Conservation (phyloP, 495 filamentous ascomycete species). For the Neurospora hispaniola region DNA sequence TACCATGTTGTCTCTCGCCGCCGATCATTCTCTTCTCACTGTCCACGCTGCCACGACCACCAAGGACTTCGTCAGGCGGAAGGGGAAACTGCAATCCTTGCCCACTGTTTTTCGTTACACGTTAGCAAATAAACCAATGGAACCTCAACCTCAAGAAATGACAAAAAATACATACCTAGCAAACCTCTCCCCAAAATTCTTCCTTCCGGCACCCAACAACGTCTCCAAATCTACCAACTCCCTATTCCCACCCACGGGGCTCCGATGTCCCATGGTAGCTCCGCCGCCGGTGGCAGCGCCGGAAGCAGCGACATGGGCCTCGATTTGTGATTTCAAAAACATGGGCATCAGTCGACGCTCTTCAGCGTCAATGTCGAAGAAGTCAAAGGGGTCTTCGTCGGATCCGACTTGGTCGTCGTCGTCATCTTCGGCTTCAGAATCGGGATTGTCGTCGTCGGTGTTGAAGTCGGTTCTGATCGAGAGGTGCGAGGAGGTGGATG, state of each 20-base stretch:
- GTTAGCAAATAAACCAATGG: not conserved
- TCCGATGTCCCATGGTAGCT: not conserved
- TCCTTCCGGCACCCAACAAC: not conserved
- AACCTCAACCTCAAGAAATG: not conserved
- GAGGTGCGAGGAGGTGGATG: not conserved
- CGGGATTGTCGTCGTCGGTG: not conserved
- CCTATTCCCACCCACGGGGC: not conserved
- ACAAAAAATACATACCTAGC: not conserved
- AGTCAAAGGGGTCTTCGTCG: not conserved
- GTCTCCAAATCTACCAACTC: not conserved
- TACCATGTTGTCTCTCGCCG: not conserved
- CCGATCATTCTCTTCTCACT: not conserved
- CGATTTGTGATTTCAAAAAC: not conserved
- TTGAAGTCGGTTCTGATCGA: not conserved
- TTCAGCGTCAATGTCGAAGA: constrained; percentile 1
- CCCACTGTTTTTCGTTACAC: not conserved
- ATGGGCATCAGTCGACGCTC: constrained; percentile 16
- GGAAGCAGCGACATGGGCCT: not conserved
- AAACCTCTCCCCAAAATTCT: not conserved
- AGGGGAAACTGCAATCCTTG: not conserved
- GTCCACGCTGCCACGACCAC: not conserved
- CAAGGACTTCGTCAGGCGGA: not conserved
- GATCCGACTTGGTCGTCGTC: not conserved
- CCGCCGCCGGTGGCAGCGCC: not conserved
- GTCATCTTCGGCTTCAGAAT: not conserved